Base-by-base conservation (phyloP, 2,329 filamentous ascomycete genomes). In the Aureobasidium sp. region DNA sequence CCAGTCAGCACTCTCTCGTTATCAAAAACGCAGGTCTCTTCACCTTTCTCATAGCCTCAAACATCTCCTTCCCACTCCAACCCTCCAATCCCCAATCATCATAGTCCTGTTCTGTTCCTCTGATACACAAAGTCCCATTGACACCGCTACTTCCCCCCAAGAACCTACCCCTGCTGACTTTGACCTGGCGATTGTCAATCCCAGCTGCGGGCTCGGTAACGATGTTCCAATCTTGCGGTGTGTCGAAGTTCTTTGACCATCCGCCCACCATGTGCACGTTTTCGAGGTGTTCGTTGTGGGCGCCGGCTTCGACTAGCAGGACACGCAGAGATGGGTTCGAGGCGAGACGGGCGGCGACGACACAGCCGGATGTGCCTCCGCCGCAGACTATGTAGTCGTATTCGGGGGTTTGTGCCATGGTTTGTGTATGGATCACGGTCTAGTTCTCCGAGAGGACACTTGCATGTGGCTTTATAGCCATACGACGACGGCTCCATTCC, bases 201-300 rank as follows among this genome's bases (percentile, higher is more conserved):
- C 42, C 42, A 3, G 42, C 20, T 27, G 42, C 14, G 12, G 42
- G 42, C 3, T 45, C 42, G 14, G 77, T 77, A 22, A 75, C 63
- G 39, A 82, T 77, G 52, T 81, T 82, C 80, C 80, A 82, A 62
- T 82, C 80, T 0, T 78, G 78, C 62, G 79, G 78, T 11, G 71
- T 75, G 61, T 80, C 79, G 60, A 80, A 77, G 53, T 77, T 78
- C 44, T 78, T 72, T 17, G 74, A 74, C 77, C 78, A 79, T 51
- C 69, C 80, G 61, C 80, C 80, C 5, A 75, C 74, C 80, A 82
- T 82, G 59, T 81, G 74, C 2, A 78, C 76, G 59, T 79, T 81
- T 48, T 81, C 79, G 0, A 82, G 70, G 39, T 80, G 20, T 20
- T 56, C 25, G 17, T 56, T 56, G 36, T 56, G 52, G 12, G 52